These are phyloP conservation scores for Colletotrichum costaricense DNA, from an alignment of 2,329 filamentous ascomycete species.

Conservation along the genomic window DNA sequence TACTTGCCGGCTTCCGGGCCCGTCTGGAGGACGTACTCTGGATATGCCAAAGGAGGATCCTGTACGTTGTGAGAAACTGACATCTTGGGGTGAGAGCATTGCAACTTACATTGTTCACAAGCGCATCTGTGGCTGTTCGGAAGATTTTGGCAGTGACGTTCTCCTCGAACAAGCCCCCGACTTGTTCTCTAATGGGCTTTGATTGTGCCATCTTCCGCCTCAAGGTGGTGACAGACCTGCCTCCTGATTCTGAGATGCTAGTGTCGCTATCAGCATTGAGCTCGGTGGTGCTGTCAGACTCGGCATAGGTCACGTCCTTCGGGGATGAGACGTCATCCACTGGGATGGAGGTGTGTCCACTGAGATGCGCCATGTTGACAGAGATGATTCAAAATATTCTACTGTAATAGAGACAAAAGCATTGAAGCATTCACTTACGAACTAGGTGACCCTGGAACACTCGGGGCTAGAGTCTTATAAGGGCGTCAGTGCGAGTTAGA, in stretches of 20 bases:
- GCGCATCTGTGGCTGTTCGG: constrained; percentile 28
- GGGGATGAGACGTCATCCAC: background rate
- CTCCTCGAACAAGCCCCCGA: constrained; percentile 33
- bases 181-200: constrained; percentile 15
- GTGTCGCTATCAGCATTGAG: constrained; percentile 27
- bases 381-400: background rate
- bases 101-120: constrained; percentile 33
- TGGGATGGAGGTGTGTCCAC: background rate
- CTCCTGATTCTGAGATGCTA: constrained; percentile 16
- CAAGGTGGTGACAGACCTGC: background rate
- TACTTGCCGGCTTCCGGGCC: constrained; percentile 36
- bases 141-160: constrained; percentile 38
- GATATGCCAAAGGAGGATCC: constrained; percentile 36
- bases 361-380: constrained; percentile 1
- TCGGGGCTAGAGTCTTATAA: constrained; percentile 6
- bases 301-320: background rate
- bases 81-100: background rate
- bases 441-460: background rate
- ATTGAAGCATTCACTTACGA: background rate
- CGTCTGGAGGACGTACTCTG: constrained; percentile 38
- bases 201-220: background rate
- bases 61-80: background rate
- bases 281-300: constrained; percentile 24
- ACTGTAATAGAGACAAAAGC: background rate
- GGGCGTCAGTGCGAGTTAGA: background rate